Conservation (phyloP, 2,329 filamentous ascomycete genomes). For the Pseudogymnoascus sp. region DNA sequence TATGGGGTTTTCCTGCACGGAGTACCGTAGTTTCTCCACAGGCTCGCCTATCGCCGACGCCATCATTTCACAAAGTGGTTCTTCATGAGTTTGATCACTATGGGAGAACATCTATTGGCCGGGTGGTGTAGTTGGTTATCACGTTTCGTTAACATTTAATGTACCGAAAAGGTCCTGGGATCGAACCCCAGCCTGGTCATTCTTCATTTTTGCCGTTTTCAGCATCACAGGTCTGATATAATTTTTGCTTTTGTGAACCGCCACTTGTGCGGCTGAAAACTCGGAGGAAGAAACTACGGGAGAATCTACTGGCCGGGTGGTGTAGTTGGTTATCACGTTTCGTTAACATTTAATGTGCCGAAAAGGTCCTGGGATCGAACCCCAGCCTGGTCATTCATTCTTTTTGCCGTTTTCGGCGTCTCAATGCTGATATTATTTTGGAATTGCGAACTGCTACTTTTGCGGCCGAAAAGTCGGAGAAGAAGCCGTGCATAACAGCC, state of each 20-base stretch:
- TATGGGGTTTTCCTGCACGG: background rate
- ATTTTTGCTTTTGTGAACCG: background rate
- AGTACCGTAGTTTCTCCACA: background rate
- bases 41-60: background rate
- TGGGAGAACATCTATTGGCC: background rate
- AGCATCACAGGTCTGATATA: background rate
- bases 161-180: constrained; percentile 4
- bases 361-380: constrained; percentile 6
- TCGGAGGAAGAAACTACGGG: too few species aligned
- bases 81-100: background rate
- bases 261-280: background rate
- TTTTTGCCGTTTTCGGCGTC: background rate
- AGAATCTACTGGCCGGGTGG: too few species aligned
- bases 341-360: constrained; percentile 1
- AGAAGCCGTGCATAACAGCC: background rate
- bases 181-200: constrained; percentile 4
- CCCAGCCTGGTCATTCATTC: background rate
- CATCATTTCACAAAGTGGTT: background rate
- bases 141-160: constrained; percentile 5
- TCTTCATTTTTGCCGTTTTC: background rate
- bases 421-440: background rate
- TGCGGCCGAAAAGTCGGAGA: background rate
- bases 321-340: constrained; percentile 7
- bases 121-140: constrained; percentile 6
- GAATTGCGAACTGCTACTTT: background rate